A percentile compares a stretch with the other conserved stretches of the same genome.
Conservation (phyloP, 2,329 filamentous ascomycete genomes). For the Ophiostoma quercus region DNA sequence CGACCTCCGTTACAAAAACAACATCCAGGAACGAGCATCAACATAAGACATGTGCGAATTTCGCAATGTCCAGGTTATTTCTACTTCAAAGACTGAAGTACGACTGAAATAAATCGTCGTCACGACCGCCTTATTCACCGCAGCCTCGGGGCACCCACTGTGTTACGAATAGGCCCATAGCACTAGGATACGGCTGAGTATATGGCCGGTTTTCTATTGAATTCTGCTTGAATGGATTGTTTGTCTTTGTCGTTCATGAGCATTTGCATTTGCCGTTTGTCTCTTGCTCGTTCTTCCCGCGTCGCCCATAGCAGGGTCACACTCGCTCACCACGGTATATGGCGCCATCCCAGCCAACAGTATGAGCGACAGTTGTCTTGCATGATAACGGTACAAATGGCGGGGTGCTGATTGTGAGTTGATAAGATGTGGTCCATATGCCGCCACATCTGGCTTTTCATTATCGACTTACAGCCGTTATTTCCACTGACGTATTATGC, state of each 20-base stretch:
- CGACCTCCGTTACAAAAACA: too few relatives aligned
- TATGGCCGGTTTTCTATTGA: too few relatives aligned
- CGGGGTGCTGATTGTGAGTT: background rate
- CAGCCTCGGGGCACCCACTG: background rate
- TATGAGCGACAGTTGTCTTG: background rate
- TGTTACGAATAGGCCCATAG: conserved; percentile 1
- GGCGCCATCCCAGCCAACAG: background rate
- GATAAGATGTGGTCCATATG: background rate
- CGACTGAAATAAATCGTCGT: background rate
- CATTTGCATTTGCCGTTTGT: background rate
- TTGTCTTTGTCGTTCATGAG: too few relatives aligned
- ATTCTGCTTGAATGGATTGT: too few relatives aligned
- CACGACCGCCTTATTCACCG: background rate
- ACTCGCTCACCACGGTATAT: background rate
- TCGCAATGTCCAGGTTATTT: too few relatives aligned
- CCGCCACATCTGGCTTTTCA: background rate
- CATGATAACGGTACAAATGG: background rate
- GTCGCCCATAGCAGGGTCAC: background rate
- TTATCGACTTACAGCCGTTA: background rate
- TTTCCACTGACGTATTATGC: background rate
- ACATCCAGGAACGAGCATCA: too few relatives aligned
- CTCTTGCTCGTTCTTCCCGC: background rate
- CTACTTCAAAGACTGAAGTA: too few relatives aligned
- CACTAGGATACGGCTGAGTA: background rate
- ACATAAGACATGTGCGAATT: too few relatives aligned